Percentiles rank a stretch among this genome's conserved stretches.
phyloP scores from a whole-genome alignment of 2,329 filamentous ascomycete genomes.

The Sporothrix curviconia region DNA sequence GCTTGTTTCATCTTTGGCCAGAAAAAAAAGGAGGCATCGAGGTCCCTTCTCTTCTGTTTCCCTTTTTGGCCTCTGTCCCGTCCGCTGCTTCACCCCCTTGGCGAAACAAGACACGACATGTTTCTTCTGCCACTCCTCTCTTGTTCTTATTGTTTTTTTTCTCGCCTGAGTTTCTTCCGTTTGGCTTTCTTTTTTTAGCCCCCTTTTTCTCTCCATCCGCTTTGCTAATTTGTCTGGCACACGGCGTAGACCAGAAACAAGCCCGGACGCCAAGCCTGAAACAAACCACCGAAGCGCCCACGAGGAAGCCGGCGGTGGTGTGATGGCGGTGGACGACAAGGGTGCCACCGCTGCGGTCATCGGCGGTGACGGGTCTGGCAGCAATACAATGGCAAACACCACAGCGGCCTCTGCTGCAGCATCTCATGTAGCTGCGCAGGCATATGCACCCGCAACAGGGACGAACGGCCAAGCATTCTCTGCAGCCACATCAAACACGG shows the following conservation, averaged over 20 bases:
- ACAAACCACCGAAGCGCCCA: slow-evolving; percentile 16
- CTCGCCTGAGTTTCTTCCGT: too few species aligned
- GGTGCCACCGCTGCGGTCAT: neutral
- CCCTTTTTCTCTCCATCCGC: neutral
- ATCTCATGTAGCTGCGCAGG: too few species aligned
- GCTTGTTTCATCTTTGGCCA: slow-evolving; percentile 9
- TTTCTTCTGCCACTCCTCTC: slow-evolving; percentile 13
- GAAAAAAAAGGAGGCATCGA: neutral
- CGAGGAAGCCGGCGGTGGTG: neutral
- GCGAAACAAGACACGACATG: slow-evolving; percentile 16
- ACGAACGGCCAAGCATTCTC: slow-evolving; percentile 7
- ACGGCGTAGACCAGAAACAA: slow-evolving; percentile 16
- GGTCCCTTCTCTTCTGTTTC: neutral
- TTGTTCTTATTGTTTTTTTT: neutral
- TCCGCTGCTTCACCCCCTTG: slow-evolving; percentile 9
- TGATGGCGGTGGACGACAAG: neutral
- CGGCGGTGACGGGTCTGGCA: neutral
- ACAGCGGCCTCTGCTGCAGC: neutral
- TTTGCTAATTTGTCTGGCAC: slow-evolving; percentile 18
- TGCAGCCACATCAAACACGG: slow-evolving; percentile 2
- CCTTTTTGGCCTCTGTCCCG: neutral
- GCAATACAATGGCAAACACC: neutral
- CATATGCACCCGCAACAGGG: neutral
- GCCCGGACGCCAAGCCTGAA: slow-evolving; percentile 34
- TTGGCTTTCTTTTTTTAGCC: neutral